phyloP scores from a whole-genome alignment of 805 yeast genomes.

The Kazachstania africana region DNA sequence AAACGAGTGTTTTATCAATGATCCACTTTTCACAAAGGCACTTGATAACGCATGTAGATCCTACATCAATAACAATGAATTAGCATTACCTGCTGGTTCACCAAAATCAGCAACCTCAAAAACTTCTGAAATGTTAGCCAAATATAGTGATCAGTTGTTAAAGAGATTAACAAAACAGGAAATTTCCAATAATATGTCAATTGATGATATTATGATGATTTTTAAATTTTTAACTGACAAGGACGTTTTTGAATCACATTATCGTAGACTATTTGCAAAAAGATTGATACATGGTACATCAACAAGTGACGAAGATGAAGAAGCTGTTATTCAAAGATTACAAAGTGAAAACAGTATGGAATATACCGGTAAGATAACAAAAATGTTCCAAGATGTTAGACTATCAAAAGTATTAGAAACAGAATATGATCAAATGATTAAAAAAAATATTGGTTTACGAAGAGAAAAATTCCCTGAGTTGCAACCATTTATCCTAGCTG shows the following conservation, averaged over 20 bases:
- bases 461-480: slow-evolving; percentile 34
- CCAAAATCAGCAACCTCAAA: slow-evolving; percentile 48
- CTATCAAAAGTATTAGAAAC: slow-evolving; percentile 64
- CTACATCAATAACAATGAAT: slow-evolving; percentile 70
- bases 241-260: slow-evolving; percentile 89
- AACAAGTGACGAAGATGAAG: slow-evolving; percentile 72
- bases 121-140: slow-evolving; percentile 87
- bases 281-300: slow-evolving; percentile 82
- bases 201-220: slow-evolving; percentile 75
- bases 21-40: slow-evolving; percentile 72
- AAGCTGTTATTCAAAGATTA: slow-evolving; percentile 68
- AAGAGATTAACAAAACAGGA: slow-evolving; percentile 68
- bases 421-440: slow-evolving; percentile 27
- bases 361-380: slow-evolving; percentile 85
- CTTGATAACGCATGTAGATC: slow-evolving; percentile 80
- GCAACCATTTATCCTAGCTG: slow-evolving; percentile 70
- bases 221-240: slow-evolving; percentile 85
- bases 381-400: slow-evolving; percentile 91
- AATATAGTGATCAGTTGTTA: slow-evolving; percentile 74
- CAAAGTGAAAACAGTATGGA: slow-evolving; percentile 86
- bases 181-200: slow-evolving; percentile 56
- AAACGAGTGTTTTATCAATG: slow-evolving; percentile 39
- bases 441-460: slow-evolving; percentile 22
- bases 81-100: slow-evolving; percentile 51
- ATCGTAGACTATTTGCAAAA: slow-evolving; percentile 79